Evolutionary conservation across 305 asterid species (phyloP).

Genomic region (Rubia balearica): DNA sequence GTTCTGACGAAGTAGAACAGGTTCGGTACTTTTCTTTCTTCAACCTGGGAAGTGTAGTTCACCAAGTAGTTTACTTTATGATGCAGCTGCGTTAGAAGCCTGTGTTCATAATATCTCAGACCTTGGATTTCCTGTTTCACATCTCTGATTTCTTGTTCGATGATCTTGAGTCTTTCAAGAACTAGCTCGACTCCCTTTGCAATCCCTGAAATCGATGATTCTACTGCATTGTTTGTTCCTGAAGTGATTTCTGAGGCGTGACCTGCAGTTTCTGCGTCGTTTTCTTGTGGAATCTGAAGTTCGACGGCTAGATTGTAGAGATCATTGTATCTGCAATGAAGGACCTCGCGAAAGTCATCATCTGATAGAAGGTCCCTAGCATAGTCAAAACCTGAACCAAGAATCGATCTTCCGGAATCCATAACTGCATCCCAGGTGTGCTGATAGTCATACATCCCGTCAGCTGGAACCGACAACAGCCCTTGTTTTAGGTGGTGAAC

Average conservation of each 20-base stretch:
- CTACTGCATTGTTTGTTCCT: conserved; percentile 49
- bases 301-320: conserved; percentile 77
- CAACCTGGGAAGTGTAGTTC: conserved; percentile 58
- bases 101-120: conserved; percentile 74
- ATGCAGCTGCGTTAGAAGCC: conserved; percentile 57
- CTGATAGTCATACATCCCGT: conserved; percentile 76
- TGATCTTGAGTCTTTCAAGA: conserved; percentile 71
- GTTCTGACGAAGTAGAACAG: conserved; percentile 67
- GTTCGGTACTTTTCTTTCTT: conserved; percentile 83
- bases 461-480: conserved; percentile 78
- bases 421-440: conserved; percentile 65
- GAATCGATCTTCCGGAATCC: conserved; percentile 50
- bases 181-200: conserved; percentile 85
- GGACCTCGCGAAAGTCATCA: conserved; percentile 85
- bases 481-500: conserved; percentile 60
- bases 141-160: conserved; percentile 81
- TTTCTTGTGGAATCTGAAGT: conserved; percentile 62
- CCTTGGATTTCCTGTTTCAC: conserved; percentile 85
- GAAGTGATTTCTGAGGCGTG: conserved; percentile 23
- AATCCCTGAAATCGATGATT: conserved; percentile 66
- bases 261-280: conserved; percentile 25
- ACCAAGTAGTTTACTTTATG: conserved; percentile 70
- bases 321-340: conserved; percentile 68
- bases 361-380: conserved; percentile 81
- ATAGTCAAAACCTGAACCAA: conserved; percentile 56